These are phyloP conservation scores for Liquidambar formosana DNA, from an alignment of 164 flowering plant genomes.

Conservation along the genomic window DNA sequence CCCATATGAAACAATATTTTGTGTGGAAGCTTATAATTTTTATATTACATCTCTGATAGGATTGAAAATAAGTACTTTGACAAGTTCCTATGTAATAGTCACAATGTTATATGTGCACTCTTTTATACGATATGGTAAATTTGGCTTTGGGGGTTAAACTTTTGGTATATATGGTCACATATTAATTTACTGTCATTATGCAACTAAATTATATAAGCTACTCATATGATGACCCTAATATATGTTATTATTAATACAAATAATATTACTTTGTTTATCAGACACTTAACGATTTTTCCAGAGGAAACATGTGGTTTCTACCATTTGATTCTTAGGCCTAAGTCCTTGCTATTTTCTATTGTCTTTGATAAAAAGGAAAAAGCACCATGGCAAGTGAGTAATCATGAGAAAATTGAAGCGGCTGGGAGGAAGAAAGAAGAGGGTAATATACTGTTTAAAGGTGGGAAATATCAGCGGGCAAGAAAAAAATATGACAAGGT, in stretches of 20 bases:
- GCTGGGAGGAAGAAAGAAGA: slow-evolving; percentile 72
- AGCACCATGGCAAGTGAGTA: slow-evolving; percentile 65
- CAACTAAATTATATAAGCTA: background rate
- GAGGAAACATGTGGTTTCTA: background rate
- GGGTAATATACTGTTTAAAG: slow-evolving; percentile 64
- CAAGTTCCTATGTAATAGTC: background rate
- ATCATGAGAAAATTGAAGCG: slow-evolving; percentile 53
- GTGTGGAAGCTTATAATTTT: background rate
- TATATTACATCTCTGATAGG: background rate
- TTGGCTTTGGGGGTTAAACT: background rate
- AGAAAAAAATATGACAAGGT: slow-evolving; percentile 66
- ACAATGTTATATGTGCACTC: background rate
- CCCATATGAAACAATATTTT: no score
- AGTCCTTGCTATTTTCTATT: background rate
- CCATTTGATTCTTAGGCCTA: background rate
- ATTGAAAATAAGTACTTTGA: background rate
- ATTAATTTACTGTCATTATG: background rate
- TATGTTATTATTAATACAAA: background rate
- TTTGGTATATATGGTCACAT: background rate
- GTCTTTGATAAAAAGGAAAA: slow-evolving; percentile 40
- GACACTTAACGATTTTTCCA: background rate
- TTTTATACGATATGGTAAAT: background rate
- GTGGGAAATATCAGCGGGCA: slow-evolving; percentile 58
- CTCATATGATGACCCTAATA: background rate
- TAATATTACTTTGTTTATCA: background rate